A percentile compares a stretch with the other conserved stretches of the same genome.
These are phyloP conservation scores for Arthrobotrys pseudoclavata DNA, from an alignment of 2,329 filamentous ascomycete species.

Conservation along the genomic window DNA sequence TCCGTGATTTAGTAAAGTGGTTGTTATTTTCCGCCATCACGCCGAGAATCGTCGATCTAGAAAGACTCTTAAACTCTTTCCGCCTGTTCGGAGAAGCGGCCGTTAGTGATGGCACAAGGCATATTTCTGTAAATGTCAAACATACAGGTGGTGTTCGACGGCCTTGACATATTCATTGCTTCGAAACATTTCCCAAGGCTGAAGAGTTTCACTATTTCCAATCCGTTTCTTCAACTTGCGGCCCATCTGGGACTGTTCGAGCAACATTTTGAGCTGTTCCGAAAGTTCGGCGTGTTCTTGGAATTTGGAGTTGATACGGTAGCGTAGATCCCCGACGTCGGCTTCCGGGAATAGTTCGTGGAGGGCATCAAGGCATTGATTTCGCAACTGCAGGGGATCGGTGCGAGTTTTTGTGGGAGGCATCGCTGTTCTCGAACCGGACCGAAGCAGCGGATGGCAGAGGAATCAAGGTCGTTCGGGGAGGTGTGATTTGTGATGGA, in stretches of 20 bases:
- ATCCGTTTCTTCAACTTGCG: constrained; percentile 66
- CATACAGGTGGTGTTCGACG: constrained; percentile 74
- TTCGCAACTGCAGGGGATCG: constrained; percentile 4
- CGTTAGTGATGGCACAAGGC: neutral
- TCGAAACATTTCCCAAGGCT: constrained; percentile 76
- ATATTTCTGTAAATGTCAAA: neutral
- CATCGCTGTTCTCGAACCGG: constrained; percentile 7
- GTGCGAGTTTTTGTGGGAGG: constrained; percentile 18
- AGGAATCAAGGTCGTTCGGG: neutral
- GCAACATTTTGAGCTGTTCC: constrained; percentile 80
- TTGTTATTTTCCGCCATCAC: constrained; percentile 86
- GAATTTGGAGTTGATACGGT: constrained; percentile 81
- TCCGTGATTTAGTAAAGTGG: constrained; percentile 79
- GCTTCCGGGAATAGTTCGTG: constrained; percentile 56
- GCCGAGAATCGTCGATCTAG: constrained; percentile 74
- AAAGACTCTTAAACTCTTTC: constrained; percentile 54
- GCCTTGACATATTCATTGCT: constrained; percentile 77
- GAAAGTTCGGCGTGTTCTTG: constrained; percentile 79
- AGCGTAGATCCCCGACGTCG: constrained; percentile 83
- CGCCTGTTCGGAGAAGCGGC: constrained; percentile 3
- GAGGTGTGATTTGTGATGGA: constrained; percentile 2
- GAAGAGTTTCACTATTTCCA: constrained; percentile 65
- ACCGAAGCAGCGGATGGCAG: neutral
- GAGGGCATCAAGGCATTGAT: constrained; percentile 51
- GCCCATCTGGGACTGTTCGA: constrained; percentile 70